Base-by-base conservation (phyloP, 2,329 filamentous ascomycete genomes). In the Zasmidium angulare region DNA sequence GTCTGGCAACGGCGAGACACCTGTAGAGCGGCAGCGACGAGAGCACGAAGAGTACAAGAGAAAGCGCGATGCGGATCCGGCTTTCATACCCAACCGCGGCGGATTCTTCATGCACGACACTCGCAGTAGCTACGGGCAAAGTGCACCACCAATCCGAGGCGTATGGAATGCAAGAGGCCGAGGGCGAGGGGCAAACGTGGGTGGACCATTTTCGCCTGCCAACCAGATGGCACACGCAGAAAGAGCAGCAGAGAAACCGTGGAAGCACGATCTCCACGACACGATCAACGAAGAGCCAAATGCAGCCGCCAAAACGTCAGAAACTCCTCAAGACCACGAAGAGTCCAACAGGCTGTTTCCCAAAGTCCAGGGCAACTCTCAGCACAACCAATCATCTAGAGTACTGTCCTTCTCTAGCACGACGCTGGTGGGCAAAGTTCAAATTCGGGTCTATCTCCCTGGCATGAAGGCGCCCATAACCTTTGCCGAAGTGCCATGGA, bases 101-200 rank as follows among this genome's bases (percentile, higher is more conserved):
- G 89, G 90, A 63, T 98, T 98, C 81, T 98, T 97, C 79, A 92
- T 98, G 86, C 93, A 98, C 75, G 95, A 98, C 73, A 88, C 91
- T 68, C 85, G 89, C 57, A 89, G 66, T 12, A 55, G 60, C 20
- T 56, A 66, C 50, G 66, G 64, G 21, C 68, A 66, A 50, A 58
- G 61, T 17, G 60, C 59, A 2, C 59, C 60, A 10, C 58, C 63
- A 17, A 49, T 61, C 9, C 56, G 70, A 59, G 69, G 69, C 17
- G 66, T 58, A 47, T 68, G 65, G 60, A 55, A 50, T 21, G 84
- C 84, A 29, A 83, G 88, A 75, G 87, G 86, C 40, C 79, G 83
- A 62, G 82, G 86, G 65, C 81, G 85, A 75, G 83, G 84, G 70
- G 82, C 56, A 21, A 58, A 82, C 51, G 79, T 86, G 60, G 85